Percentiles rank a stretch among this genome's conserved stretches.
These are phyloP conservation scores for Mucor indicus DNA, from an alignment of 371 early-diverging fungal genomes.

Conservation along the genomic window DNA sequence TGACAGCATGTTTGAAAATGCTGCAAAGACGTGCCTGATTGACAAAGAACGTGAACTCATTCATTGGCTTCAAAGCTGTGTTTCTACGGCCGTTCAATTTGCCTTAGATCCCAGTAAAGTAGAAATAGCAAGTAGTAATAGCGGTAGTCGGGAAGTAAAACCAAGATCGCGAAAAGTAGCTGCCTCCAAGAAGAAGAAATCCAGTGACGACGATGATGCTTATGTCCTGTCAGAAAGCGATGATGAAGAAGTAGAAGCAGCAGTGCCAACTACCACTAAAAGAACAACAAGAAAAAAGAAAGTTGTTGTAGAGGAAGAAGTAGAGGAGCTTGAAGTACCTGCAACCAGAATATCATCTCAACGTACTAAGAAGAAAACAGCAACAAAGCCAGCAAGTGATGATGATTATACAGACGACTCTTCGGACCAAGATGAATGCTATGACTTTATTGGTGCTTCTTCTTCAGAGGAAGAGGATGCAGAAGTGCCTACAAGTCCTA, in stretches of 20 bases:
- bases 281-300: neutral
- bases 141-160: no score
- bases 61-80: constrained; percentile 42
- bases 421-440: constrained; percentile 19
- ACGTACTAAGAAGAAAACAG: no score
- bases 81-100: constrained; percentile 28
- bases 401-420: constrained; percentile 5
- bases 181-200: no score
- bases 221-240: no score
- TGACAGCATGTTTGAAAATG: constrained; percentile 32
- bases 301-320: no score
- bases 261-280: neutral
- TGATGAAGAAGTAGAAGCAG: no score
- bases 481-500: constrained; percentile 6
- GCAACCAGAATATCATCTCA: no score
- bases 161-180: constrained; percentile 13
- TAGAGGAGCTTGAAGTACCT: no score
- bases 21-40: constrained; percentile 20
- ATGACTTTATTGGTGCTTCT: constrained; percentile 23
- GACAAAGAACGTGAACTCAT: constrained; percentile 33
- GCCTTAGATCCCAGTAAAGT: no score
- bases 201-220: no score
- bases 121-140: no score
- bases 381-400: no score
- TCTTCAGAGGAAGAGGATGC: constrained; percentile 25